phyloP scores from a whole-genome alignment of 805 yeast genomes.

The Starmerella bombicola region DNA sequence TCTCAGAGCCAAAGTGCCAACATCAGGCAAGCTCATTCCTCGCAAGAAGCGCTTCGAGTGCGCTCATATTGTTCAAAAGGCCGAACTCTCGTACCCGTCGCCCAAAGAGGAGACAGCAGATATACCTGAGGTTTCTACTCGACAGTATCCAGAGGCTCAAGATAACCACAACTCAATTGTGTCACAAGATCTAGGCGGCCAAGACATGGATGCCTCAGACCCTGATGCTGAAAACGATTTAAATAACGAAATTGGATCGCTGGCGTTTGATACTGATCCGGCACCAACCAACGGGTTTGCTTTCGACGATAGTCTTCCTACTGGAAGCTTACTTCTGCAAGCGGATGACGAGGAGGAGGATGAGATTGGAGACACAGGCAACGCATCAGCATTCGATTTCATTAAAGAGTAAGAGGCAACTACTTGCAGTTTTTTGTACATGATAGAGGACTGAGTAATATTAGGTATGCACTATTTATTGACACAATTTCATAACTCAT shows the following conservation, averaged over 20 bases:
- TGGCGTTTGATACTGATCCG: constrained; percentile 7
- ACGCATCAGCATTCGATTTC: constrained; percentile 6
- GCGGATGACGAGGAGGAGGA: constrained; percentile 9
- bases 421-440: too few species aligned
- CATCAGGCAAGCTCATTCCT: constrained; percentile 29
- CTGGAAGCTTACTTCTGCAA: constrained; percentile 16
- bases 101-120: neutral
- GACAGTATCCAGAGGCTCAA: neutral
- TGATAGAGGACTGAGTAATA: too few species aligned
- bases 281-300: constrained; percentile 7
- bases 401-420: neutral
- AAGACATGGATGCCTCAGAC: neutral
- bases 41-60: constrained; percentile 38
- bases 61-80: constrained; percentile 18
- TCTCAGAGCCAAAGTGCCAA: constrained; percentile 16
- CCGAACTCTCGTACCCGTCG: constrained; percentile 1
- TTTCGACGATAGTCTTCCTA: constrained; percentile 14
- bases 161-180: neutral
- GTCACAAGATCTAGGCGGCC: neutral
- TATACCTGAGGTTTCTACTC: neutral
- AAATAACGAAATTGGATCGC: constrained; percentile 4
- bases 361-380: constrained; percentile 7
- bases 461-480: too few species aligned
- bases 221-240: neutral
- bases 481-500: neutral